Percentiles rank a stretch among this genome's conserved stretches.
Evolutionary conservation across 148 eudicot genomes (phyloP).

Genomic region (Spergularia marina): DNA sequence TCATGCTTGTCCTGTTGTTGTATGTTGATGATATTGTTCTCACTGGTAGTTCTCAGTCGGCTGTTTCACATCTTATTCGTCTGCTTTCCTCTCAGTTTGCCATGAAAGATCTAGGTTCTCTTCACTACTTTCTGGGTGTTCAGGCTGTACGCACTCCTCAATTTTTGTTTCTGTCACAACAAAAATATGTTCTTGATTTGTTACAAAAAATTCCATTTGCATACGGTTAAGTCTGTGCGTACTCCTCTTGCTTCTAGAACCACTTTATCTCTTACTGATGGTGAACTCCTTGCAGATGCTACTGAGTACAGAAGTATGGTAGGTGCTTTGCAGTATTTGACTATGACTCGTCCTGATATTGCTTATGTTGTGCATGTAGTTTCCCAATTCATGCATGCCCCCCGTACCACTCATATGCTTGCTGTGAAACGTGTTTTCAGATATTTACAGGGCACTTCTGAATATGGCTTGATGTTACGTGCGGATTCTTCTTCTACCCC

Average conservation of each 20-base stretch:
- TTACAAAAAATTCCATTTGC: neutral
- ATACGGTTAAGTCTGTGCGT: neutral
- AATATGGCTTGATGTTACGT: too few relatives aligned
- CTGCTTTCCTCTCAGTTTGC: neutral
- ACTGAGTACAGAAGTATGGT: too few relatives aligned
- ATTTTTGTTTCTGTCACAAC: neutral
- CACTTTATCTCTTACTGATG: neutral
- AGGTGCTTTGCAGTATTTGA: too few relatives aligned
- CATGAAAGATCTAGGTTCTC: neutral
- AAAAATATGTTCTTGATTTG: neutral
- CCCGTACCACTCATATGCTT: too few relatives aligned
- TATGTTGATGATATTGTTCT: conserved; percentile 9
- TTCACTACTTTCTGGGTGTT: neutral
- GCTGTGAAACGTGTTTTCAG: too few relatives aligned
- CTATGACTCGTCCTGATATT: too few relatives aligned
- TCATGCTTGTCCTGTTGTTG: neutral
- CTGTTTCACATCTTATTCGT: too few relatives aligned
- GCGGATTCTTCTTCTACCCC: neutral
- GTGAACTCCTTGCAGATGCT: too few relatives aligned
- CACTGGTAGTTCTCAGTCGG: neutral
- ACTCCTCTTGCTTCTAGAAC: neutral
- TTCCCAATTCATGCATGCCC: too few relatives aligned
- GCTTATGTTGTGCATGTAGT: too few relatives aligned
- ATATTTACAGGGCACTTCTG: too few relatives aligned
- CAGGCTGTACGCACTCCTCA: neutral